Base-by-base conservation (phyloP, 1,284 basidiomycete species). In the Sanguinoderma infundibulare region DNA sequence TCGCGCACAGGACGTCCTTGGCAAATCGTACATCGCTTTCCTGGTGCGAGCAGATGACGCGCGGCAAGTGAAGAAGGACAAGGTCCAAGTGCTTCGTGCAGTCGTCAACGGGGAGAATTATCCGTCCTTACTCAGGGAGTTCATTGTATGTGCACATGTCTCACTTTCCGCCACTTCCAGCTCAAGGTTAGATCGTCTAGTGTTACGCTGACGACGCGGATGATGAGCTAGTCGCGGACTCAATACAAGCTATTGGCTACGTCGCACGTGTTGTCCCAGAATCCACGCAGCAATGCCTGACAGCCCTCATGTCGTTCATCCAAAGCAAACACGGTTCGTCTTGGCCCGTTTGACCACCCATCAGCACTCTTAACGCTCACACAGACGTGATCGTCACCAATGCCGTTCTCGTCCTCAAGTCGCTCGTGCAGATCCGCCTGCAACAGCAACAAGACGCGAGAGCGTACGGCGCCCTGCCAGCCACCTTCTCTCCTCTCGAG, bases 331-430 rank as follows among this genome's bases (percentile, higher is more conserved):
- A 92, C 69, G 92, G 94, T 84, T 69, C 69, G 82, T 63, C n/a
- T 14, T 44, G 22, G 36, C 42, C 53, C 35, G 35, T 40, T 22
- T 14, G 14, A 42, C 44, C 38, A 1, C 4, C 12, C 17, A 4
- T 14, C 32, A 55, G 51, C 46, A 51, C 14, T 46, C 46, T 53
- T 5, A 35, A 7, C 12, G 9, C 14, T 49, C 46, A 15, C 1
- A 32, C 66, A 94, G 91, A 90, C 68, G 74, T 81, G 3, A 84
- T 93, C 22, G 89, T 95, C 46, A 87, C 87, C 61, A 89, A 85
- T 59, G 88, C 94, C 0, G 90, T 97, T 39, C 78, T 95, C 46
- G 93, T 95, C 7, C 82, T 97, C 49, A 95, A 95, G 74, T 82
- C 87, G 9, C 84, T 98, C 17, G 87, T 98, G 17, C 90, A 95